These are phyloP conservation scores for Lachnellula subtilissima DNA, from an alignment of 2,329 filamentous ascomycete species.

Conservation along the genomic window DNA sequence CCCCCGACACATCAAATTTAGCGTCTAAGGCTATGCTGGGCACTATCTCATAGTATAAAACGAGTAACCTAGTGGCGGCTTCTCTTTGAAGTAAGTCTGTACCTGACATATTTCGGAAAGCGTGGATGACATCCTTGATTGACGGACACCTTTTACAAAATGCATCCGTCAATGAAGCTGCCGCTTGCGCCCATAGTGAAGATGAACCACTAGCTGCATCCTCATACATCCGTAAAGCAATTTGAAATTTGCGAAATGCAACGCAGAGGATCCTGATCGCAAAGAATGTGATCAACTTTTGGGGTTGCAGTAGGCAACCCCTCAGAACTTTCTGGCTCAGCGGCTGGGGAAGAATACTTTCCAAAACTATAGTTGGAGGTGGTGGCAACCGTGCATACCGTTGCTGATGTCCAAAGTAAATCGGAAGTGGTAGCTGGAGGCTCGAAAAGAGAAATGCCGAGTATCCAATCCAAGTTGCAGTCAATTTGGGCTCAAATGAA, in stretches of 20 bases:
- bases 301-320: constrained; percentile 73
- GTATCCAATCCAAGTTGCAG: constrained; percentile 92
- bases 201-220: constrained; percentile 33
- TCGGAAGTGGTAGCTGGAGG: constrained; percentile 69
- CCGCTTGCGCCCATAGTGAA: constrained; percentile 64
- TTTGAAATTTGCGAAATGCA: constrained; percentile 71
- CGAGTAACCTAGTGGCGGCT: constrained; percentile 70
- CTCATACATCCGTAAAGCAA: constrained; percentile 38
- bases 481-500: constrained; percentile 84
- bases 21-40: constrained; percentile 76
- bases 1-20: constrained; percentile 81
- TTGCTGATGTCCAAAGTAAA: constrained; percentile 62
- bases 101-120: constrained; percentile 64
- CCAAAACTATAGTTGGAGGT: constrained; percentile 71
- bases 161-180: constrained; percentile 62
- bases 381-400: constrained; percentile 66
- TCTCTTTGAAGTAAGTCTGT: constrained; percentile 73
- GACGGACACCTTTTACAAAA: constrained; percentile 76
- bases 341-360: constrained; percentile 80
- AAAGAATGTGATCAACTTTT: constrained; percentile 80
- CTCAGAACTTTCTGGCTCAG: constrained; percentile 74
- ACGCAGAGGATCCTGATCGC: constrained; percentile 73
- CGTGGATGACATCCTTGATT: constrained; percentile 73
- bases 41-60: constrained; percentile 78
- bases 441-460: constrained; percentile 81